Conservation (phyloP, 371 early-diverging fungal species). For the Mycotypha africana region DNA sequence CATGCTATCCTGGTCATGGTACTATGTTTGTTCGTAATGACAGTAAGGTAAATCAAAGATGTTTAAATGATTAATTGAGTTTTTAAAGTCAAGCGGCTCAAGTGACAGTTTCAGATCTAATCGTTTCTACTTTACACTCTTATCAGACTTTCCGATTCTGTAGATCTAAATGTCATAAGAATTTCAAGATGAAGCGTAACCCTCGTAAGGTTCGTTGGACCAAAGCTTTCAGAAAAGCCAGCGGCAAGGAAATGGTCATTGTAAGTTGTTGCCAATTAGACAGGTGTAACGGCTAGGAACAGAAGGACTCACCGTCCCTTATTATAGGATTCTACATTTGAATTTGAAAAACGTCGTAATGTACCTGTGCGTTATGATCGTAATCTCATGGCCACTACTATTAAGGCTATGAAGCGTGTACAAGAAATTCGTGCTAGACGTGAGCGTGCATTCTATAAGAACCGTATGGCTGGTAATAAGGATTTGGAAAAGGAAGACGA, state of each 20-base stretch:
- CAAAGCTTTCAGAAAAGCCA: constrained; percentile 96
- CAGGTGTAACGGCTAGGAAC: too few species aligned
- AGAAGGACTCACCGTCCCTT: too few species aligned
- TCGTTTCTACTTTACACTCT: too few species aligned
- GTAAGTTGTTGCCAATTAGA: constrained; percentile 42
- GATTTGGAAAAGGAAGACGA: constrained; percentile 71
- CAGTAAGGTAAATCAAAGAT: constrained; percentile 65
- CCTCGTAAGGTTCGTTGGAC: constrained; percentile 99
- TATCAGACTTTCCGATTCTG: constrained; percentile 93
- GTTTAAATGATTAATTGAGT: neutral
- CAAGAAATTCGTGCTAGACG: constrained; percentile 88
- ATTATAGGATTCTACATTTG: constrained; percentile 85
- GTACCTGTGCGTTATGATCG: constrained; percentile 96
- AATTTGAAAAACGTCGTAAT: constrained; percentile 97
- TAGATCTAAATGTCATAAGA: constrained; percentile 98
- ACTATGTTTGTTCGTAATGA: constrained; percentile 98
- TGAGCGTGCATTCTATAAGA: constrained; percentile 87
- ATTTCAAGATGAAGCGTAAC: constrained; percentile 99
- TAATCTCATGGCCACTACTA: constrained; percentile 88
- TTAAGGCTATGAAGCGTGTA: constrained; percentile 96
- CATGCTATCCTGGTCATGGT: constrained; percentile 99
- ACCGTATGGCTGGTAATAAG: constrained; percentile 80
- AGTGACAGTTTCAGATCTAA: too few species aligned
- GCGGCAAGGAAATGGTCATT: constrained; percentile 98
- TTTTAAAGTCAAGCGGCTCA: too few species aligned